Evolutionary conservation across 2,329 filamentous ascomycete genomes (phyloP), one percentile per base, ranked within the genome.

Genomic region (Ceratocystis smalleyi): DNA sequence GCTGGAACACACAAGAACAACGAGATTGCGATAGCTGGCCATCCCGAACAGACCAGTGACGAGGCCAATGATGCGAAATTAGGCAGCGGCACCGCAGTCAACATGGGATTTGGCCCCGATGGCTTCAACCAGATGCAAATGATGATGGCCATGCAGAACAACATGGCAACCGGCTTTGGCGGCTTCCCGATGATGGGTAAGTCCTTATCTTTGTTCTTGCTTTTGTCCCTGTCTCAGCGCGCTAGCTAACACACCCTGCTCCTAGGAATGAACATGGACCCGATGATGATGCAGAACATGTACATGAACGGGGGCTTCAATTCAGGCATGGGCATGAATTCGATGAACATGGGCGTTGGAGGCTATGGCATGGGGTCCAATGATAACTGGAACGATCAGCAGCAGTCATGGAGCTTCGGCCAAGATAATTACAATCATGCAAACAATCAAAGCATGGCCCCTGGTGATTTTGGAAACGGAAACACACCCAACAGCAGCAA

Each of bases 341-440:
- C 64, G 55, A 67, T 67, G 66, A 67, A 67, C 63, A 68, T 67
- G 65, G 67, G 84, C 79, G 89, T 92, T 87, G 88, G 84, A 78
- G 83, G 84, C 72, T 85, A 66, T 84, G 77, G 82, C 83, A 77
- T 83, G 72, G 82, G 83, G 75, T 82, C 84, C 81, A 85, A 86
- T 82, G 83, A 85, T 83, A 86, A 85, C 79, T 89, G 86, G 86
- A 88, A 86, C 80, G 81, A 81, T 79, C 86, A 87, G 78, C 85
- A 88, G 78, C 63, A 64, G 51, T 84, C 85, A 81, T 90, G 86
- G 87, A 88, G 86, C 85, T 83, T 84, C 81, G 83, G 84, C 81
- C 86, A 87, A 86, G 86, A 89, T 89, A 90, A 89, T 87, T 89
- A 84, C 85, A 91, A 84, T 85, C 79, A 86, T 82, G 82, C 84